These are phyloP conservation scores for Pezicula rhizophila DNA, from an alignment of 2,329 filamentous ascomycete genomes.

Conservation along the genomic window DNA sequence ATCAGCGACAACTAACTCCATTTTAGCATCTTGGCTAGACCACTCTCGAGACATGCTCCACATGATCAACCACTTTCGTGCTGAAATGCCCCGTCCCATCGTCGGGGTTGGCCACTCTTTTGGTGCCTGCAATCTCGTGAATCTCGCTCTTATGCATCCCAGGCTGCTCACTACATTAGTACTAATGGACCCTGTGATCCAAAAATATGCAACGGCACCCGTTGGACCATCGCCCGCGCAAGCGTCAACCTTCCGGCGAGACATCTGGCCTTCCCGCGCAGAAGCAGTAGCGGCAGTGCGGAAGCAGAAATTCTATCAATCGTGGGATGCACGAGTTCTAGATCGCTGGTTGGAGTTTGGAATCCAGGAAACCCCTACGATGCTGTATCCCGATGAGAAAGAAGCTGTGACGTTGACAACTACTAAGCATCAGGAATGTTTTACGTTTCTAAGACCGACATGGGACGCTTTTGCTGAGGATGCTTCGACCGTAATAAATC, in stretches of 20 bases:
- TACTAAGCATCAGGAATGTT: slow-evolving; percentile 82
- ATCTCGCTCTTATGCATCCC: slow-evolving; percentile 71
- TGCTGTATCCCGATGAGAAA: slow-evolving; percentile 41
- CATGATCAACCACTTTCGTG: slow-evolving; percentile 77
- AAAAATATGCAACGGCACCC: slow-evolving; percentile 36
- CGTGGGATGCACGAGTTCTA: slow-evolving; percentile 78
- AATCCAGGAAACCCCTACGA: slow-evolving; percentile 66
- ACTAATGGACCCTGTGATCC: slow-evolving; percentile 80
- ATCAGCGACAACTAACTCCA: slow-evolving; percentile 7
- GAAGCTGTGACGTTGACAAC: slow-evolving; percentile 67
- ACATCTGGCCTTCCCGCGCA: slow-evolving; percentile 72
- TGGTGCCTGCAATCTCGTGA: slow-evolving; percentile 68
- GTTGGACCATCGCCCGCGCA: slow-evolving; percentile 38
- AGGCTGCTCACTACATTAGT: slow-evolving; percentile 71
- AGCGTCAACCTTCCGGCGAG: slow-evolving; percentile 66
- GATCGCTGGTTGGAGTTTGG: slow-evolving; percentile 68
- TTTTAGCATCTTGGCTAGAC: slow-evolving; percentile 74
- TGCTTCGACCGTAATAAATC: slow-evolving; percentile 33
- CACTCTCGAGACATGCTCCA: slow-evolving; percentile 78
- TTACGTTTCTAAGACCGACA: slow-evolving; percentile 65
- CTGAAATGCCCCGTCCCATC: slow-evolving; percentile 70
- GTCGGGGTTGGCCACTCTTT: slow-evolving; percentile 87
- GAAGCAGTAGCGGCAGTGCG: slow-evolving; percentile 63
- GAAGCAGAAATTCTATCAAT: slow-evolving; percentile 67
- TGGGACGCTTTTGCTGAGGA: slow-evolving; percentile 31